Base-by-base conservation (phyloP, 768 basidiomycete genomes). In the Saitozyma podzolica region DNA sequence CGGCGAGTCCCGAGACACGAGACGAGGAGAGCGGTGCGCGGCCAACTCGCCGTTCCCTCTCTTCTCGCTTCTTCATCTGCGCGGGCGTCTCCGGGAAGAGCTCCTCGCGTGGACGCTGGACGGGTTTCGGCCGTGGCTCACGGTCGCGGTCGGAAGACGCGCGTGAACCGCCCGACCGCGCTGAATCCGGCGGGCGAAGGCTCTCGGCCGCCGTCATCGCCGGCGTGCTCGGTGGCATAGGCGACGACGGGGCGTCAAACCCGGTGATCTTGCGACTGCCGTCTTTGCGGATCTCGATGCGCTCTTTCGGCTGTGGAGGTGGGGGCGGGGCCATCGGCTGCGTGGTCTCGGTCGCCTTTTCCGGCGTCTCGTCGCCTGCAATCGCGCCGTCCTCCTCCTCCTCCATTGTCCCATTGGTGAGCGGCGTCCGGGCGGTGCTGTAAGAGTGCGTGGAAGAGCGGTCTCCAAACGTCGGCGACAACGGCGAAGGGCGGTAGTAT, bases 11-110 rank as follows among this genome's bases (percentile, higher is more conserved):
- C 2, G 45, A 58, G 7, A 37, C 56, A 5, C 56, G 61, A 29
- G 50, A 54, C 6, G 8, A 37, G 29, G 29, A 29, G 2, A 29
- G 29, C 29, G 29, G 43, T 39, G 49, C 9, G 13, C 51, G 19
- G 37, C 66, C 67, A 11, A 56, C 49, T 49, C 66, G 58, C 9
- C 68, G 53, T 55, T 73, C 67, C 40, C 66, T 40, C 56, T 74
- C 72, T 73, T 74, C 75, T 8, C 75, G 19, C 48, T 59, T 54
- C 58, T 77, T 76, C 52, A 67, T 65, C 54, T 78, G 77, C 7
- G 77, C 77, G 3, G 77, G 77, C 6, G 77, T 78, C 40, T 75
- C 75, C 8, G 75, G 75, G 64, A 72, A 78, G 4, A 69, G 43
- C 8, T 76, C 70, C 40, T 74, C 73, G 39, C 77, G 52, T 3